phyloP scores from a whole-genome alignment of 441 rosid species.

The Metrosideros polymorpha region DNA sequence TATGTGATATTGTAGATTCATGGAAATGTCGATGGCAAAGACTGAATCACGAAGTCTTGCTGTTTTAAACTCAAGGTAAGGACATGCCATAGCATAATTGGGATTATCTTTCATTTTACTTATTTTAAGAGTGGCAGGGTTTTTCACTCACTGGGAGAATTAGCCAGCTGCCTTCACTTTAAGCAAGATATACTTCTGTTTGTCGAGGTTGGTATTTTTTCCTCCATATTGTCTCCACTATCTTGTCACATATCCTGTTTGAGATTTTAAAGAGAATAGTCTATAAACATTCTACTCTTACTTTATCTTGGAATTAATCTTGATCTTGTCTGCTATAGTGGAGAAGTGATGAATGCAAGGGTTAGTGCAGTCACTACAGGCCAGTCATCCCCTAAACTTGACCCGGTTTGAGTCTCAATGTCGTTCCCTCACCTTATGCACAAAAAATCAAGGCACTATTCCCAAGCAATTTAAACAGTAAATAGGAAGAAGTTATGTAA shows the following conservation, averaged over 20 bases:
- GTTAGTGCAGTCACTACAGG: neutral
- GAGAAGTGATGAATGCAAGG: neutral
- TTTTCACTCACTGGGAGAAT: constrained; percentile 24
- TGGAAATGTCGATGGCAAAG: constrained; percentile 25
- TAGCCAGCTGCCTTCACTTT: constrained; percentile 20
- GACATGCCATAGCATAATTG: neutral
- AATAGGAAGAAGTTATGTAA: neutral
- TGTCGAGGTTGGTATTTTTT: constrained; percentile 23
- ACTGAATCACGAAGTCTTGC: neutral
- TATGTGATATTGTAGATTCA: constrained; percentile 15
- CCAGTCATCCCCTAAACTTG: neutral
- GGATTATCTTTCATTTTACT: neutral
- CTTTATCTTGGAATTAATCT: neutral
- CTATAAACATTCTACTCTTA: neutral
- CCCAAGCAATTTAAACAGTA: neutral
- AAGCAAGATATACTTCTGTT: constrained; percentile 28
- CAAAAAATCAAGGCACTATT: neutral
- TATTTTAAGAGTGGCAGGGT: constrained; percentile 20
- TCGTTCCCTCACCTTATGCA: neutral
- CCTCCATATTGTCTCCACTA: neutral
- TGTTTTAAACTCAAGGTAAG: constrained; percentile 27
- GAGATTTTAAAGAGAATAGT: neutral
- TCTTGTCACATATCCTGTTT: neutral
- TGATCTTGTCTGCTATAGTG: neutral
- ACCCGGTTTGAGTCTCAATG: neutral